Conservation (phyloP, 169 alveolate genomes). For the Blepharisma undulans region DNA sequence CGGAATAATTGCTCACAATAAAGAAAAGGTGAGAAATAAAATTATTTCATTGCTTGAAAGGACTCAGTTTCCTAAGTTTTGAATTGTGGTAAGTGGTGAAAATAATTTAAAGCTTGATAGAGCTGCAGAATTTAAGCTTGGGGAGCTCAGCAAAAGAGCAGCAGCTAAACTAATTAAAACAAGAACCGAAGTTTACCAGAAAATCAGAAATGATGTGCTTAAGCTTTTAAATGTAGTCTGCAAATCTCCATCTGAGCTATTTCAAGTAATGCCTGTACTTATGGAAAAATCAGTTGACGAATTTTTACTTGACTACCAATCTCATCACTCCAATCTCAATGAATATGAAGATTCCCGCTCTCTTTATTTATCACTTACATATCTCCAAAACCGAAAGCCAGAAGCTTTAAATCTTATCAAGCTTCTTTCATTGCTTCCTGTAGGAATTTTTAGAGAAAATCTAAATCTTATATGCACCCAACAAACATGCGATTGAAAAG, state of each 20-base stretch:
- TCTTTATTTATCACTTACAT: not conserved
- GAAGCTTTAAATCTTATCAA: not conserved
- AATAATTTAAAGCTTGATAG: not conserved
- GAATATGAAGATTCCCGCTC: not conserved
- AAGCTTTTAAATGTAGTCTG: not conserved
- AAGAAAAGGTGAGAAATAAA: not conserved
- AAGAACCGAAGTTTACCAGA: not conserved
- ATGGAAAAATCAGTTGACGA: not conserved
- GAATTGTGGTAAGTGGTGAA: not conserved
- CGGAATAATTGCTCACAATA: not conserved
- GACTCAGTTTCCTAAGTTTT: slow-evolving; percentile 24
- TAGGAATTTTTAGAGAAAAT: not conserved
- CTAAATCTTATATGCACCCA: not conserved
- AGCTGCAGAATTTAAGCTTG: not conserved
- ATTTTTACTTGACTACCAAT: not conserved
- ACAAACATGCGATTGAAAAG: not conserved
- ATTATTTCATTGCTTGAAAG: not conserved
- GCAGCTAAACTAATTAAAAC: not conserved
- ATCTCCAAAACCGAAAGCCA: not conserved
- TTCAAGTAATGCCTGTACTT: not conserved
- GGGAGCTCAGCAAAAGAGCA: not conserved
- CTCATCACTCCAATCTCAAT: not conserved
- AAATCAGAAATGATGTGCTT: not conserved
- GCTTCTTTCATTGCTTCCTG: not conserved
- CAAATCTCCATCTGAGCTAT: not conserved